Conservation (phyloP, 208 protist genomes). For the Crithidia sp. region DNA sequence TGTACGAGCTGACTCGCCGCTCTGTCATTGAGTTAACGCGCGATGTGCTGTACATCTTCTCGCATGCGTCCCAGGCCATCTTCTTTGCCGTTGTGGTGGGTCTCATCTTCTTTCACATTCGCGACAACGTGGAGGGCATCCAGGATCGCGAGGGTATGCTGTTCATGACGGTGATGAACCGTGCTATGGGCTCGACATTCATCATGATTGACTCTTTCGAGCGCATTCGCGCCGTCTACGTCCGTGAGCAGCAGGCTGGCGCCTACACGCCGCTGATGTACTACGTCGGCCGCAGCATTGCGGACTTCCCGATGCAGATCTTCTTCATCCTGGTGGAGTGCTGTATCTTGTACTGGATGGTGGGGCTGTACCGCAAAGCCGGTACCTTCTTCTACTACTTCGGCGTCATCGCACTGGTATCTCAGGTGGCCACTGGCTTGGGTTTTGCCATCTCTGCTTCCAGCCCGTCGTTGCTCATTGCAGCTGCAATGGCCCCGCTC, state of each 20-base stretch:
- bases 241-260: constrained; percentile 70
- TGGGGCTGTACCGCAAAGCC: constrained; percentile 39
- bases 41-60: constrained; percentile 53
- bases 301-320: constrained; percentile 63
- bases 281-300: constrained; percentile 45
- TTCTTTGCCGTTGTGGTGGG: constrained; percentile 74
- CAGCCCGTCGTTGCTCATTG: constrained; percentile 41
- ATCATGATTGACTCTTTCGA: constrained; percentile 65
- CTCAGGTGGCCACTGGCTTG: constrained; percentile 50
- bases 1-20: constrained; percentile 59
- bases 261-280: constrained; percentile 72
- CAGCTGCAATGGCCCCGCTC: constrained; percentile 53
- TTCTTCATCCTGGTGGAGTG: constrained; percentile 47
- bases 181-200: constrained; percentile 56
- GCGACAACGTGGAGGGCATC: constrained; percentile 50
- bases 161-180: constrained; percentile 74
- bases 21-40: constrained; percentile 42
- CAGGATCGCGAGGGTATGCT: constrained; percentile 72
- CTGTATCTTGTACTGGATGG: constrained; percentile 75
- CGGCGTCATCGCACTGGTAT: constrained; percentile 49
- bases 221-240: constrained; percentile 50
- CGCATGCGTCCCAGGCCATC: constrained; percentile 48
- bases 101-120: constrained; percentile 72
- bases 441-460: constrained; percentile 62
- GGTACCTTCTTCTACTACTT: constrained; percentile 73